Evolutionary conservation across 495 filamentous ascomycete species (phyloP).

Genomic region (Hypoxylon fuscum): DNA sequence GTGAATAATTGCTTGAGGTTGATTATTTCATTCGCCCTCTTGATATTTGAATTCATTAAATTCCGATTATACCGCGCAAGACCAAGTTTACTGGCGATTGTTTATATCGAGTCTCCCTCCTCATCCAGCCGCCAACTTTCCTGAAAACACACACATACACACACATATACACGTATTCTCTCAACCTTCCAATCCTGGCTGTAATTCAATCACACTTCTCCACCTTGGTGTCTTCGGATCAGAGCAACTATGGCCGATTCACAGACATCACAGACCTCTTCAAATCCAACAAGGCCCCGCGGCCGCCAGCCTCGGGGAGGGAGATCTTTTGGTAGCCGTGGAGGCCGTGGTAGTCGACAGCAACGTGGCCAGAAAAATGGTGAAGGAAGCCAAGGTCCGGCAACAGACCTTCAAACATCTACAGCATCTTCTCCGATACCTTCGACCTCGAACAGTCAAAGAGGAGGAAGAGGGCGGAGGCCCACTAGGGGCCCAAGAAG

Average conservation of each 20-base stretch:
- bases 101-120: no score
- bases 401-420: neutral
- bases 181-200: conserved; percentile 1
- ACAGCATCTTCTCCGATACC: conserved; percentile 2
- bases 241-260: conserved; percentile 31
- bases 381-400: conserved; percentile 6
- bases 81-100: neutral
- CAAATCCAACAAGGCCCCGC: conserved; percentile 13
- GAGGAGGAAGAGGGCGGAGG: conserved; percentile 51
- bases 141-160: no score
- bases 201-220: neutral
- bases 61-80: neutral
- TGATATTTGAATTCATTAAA: neutral
- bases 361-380: conserved; percentile 9
- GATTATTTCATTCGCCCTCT: neutral
- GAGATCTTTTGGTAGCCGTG: conserved; percentile 26
- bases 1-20: neutral
- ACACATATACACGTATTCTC: no score
- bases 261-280: conserved; percentile 2
- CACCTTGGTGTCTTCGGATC: conserved; percentile 6
- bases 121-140: no score
- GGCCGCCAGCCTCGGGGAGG: conserved; percentile 38
- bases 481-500: conserved; percentile 50
- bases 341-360: conserved; percentile 25
- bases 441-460: conserved; percentile 13